Evolutionary conservation across 495 filamentous ascomycete genomes (phyloP).

Genomic region (Aspergillus funiculosus): DNA sequence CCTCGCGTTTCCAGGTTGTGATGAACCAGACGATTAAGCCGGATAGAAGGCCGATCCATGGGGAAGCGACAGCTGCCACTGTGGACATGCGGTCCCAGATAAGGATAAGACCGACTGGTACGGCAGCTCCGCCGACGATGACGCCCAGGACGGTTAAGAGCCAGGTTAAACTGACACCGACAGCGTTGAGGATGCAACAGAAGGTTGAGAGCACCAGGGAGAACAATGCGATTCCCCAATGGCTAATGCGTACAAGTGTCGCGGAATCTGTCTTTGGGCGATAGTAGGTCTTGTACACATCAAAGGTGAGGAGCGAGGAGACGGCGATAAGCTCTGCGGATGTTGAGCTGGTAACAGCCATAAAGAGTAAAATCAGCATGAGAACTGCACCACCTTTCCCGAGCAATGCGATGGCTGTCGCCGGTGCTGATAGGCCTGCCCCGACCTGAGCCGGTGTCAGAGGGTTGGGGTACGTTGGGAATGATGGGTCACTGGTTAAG

Average conservation of each 20-base stretch:
- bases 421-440: constrained; percentile 43
- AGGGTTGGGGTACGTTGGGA: constrained; percentile 50
- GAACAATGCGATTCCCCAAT: constrained; percentile 43
- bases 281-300: constrained; percentile 51
- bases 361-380: constrained; percentile 47
- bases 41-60: constrained; percentile 28
- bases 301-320: constrained; percentile 50
- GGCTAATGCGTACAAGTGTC: constrained; percentile 43
- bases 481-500: constrained; percentile 39
- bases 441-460: constrained; percentile 38
- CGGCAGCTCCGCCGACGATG: constrained; percentile 39
- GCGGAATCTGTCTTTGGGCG: constrained; percentile 38
- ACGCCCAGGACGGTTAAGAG: constrained; percentile 41
- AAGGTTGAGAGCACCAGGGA: constrained; percentile 43
- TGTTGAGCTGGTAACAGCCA: constrained; percentile 47
- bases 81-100: constrained; percentile 37
- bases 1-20: constrained; percentile 27
- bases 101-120: constrained; percentile 35
- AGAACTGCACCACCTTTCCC: constrained; percentile 45
- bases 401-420: constrained; percentile 42
- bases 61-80: constrained; percentile 26
- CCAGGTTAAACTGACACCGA: constrained; percentile 42
- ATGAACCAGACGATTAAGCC: constrained; percentile 35
- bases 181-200: constrained; percentile 40
- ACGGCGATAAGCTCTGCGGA: constrained; percentile 51